Base-by-base conservation (phyloP, 2,329 filamentous ascomycete species). In the Samsoniella hepiali region DNA sequence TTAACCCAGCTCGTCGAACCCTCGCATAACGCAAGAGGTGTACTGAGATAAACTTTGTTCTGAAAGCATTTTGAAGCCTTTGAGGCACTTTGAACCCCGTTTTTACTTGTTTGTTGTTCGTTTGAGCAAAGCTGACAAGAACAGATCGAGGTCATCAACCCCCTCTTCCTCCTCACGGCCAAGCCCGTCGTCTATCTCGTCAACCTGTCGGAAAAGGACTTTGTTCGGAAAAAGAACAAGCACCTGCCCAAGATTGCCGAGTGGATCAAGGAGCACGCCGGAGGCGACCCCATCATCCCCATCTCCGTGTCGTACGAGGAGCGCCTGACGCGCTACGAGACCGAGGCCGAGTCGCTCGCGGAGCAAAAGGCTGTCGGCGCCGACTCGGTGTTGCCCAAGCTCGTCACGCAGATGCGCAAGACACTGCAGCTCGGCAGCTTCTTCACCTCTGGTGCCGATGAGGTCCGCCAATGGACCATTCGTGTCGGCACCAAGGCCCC, bases 1-100 rank as follows among this genome's bases (percentile, higher is more conserved):
- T 91, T 93, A 96, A 91, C 95, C 95, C 95, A 99, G 95, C 95
- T 99, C 95, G 90, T 97, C 89, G 94, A 98, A 89, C 87, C 85
- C 90, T 91, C 88, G 84, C 80, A 78, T 80, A 87, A 91, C 87
- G 85, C 84, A 74, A 73, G 90, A 91, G 90, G 83, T 84, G 86
- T 87, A 75, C 79, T 97, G 94, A 96, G 93, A 97, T 89, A 84
- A 91, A 83, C 81, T 86, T 83, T 79, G 80, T 76, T 87, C 90
- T 92, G 90, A 91, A 79, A 69, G 44, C 47, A 42, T 22, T 47
- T 34, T 51, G 65, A 65, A 71, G 40, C 38, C n/a, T 34, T 61
- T 62, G 27, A 55, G 34, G 17, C 29, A 62, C 67, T 65, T 60
- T 58, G 49, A 40, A n/a, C 4, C n/a, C 17, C 32, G 22, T 54